A percentile compares a stretch with the other conserved stretches of the same genome.
Conservation (phyloP, 139 green algal genomes). For the Yamagishiella unicocca region DNA sequence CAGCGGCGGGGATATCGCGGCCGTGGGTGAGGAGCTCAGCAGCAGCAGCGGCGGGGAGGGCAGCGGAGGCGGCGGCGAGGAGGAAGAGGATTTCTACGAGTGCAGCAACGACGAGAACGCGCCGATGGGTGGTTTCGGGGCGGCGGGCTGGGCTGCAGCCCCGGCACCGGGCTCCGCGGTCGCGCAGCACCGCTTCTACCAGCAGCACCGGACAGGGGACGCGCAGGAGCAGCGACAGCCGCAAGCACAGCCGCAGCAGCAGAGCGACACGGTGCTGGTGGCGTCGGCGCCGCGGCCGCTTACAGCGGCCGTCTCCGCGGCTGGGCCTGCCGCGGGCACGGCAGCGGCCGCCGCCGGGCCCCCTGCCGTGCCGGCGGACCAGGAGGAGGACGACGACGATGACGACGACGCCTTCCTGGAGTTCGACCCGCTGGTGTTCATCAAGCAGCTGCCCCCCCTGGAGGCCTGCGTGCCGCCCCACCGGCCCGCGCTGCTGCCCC, state of each 20-base stretch:
- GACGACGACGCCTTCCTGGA: constrained; percentile 37
- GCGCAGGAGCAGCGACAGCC: neutral
- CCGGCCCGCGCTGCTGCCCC: constrained; percentile 49
- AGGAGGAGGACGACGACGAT: constrained; percentile 31
- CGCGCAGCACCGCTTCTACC: neutral
- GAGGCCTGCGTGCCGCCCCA: constrained; percentile 42
- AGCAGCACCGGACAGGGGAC: neutral
- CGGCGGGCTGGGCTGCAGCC: neutral
- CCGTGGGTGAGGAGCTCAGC: constrained; percentile 36
- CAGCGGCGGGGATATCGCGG: neutral
- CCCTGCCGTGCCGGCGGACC: neutral
- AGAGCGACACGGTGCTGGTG: constrained; percentile 21
- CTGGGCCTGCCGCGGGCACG: too few relatives aligned
- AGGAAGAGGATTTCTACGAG: neutral
- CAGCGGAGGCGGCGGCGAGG: neutral
- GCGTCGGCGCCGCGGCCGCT: constrained; percentile 23
- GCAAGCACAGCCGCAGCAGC: neutral
- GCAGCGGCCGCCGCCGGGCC: neutral
- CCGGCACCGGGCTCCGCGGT: neutral
- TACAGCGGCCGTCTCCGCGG: neutral
- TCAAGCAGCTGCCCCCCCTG: constrained; percentile 57
- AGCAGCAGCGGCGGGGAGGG: neutral
- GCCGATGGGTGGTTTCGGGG: neutral
- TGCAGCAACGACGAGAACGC: constrained; percentile 33
- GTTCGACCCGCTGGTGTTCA: constrained; percentile 65